Evolutionary conservation across 768 basidiomycete genomes (phyloP).

Genomic region (Rhodotorula graminis): DNA sequence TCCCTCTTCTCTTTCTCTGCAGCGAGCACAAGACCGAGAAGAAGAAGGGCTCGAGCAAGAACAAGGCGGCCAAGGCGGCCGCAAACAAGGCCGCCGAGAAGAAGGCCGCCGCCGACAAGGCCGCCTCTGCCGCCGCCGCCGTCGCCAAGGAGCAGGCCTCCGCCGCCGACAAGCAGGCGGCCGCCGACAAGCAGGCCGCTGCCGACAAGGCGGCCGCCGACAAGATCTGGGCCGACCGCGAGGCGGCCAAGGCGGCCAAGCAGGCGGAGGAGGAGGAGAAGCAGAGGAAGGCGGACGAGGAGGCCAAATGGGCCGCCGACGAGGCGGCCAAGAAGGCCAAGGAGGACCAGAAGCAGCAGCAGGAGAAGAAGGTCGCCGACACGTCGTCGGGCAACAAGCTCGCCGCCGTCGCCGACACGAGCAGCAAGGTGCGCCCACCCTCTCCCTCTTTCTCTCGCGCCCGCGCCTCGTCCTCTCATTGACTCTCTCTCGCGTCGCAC

Average conservation of each 20-base stretch:
- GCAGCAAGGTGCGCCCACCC: background rate
- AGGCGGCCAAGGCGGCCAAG: background rate
- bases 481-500: background rate
- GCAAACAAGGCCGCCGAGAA: background rate
- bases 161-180: background rate
- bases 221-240: background rate
- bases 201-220: background rate
- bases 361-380: background rate
- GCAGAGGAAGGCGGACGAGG: background rate
- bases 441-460: background rate
- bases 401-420: background rate
- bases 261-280: background rate
- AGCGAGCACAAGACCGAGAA: background rate
- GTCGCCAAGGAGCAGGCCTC: background rate
- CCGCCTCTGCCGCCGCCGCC: background rate
- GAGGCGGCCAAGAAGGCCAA: background rate
- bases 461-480: background rate
- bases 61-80: background rate
- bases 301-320: background rate
- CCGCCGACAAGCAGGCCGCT: background rate
- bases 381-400: slow-evolving; percentile 2
- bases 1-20: too few relatives aligned
- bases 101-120: background rate
- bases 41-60: background rate
- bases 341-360: background rate